A percentile compares a stretch with the other conserved stretches of the same genome.
Conservation (phyloP, 176 grass and related monocot species). For the Raddia guianensis region DNA sequence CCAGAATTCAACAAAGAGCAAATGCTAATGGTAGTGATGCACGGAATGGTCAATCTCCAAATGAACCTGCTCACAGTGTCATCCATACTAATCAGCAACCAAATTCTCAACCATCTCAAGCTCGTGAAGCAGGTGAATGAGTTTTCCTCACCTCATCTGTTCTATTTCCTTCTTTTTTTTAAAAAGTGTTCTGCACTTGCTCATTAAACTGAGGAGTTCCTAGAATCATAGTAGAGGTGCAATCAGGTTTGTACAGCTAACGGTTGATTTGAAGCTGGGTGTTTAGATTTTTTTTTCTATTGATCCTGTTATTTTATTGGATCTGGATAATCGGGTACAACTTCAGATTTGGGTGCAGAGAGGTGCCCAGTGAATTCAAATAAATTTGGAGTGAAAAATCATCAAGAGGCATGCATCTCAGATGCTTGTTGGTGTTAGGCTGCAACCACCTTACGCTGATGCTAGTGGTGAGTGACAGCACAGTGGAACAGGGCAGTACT, state of each 20-base stretch:
- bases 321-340: background rate
- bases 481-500: background rate
- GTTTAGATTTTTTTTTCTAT: background rate
- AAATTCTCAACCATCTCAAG: slow-evolving; percentile 51
- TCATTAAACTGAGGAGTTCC: slow-evolving; percentile 17
- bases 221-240: slow-evolving; percentile 8
- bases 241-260: slow-evolving; percentile 8
- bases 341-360: background rate
- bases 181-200: slow-evolving; percentile 21
- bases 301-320: background rate
- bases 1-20: slow-evolving; percentile 67
- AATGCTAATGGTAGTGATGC: slow-evolving; percentile 53
- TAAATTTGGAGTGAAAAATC: background rate
- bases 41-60: slow-evolving; percentile 47
- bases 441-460: background rate
- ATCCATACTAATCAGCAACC: slow-evolving; percentile 57
- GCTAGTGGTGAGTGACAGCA: background rate
- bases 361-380: background rate
- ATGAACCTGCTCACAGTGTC: slow-evolving; percentile 42
- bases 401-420: background rate
- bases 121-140: slow-evolving; percentile 52
- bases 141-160: slow-evolving; percentile 26
- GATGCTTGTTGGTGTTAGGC: background rate
- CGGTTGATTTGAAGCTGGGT: background rate
- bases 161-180: slow-evolving; percentile 33